Evolutionary conservation across 2,329 filamentous ascomycete genomes (phyloP).

Genomic region (Penicillium sp.): DNA sequence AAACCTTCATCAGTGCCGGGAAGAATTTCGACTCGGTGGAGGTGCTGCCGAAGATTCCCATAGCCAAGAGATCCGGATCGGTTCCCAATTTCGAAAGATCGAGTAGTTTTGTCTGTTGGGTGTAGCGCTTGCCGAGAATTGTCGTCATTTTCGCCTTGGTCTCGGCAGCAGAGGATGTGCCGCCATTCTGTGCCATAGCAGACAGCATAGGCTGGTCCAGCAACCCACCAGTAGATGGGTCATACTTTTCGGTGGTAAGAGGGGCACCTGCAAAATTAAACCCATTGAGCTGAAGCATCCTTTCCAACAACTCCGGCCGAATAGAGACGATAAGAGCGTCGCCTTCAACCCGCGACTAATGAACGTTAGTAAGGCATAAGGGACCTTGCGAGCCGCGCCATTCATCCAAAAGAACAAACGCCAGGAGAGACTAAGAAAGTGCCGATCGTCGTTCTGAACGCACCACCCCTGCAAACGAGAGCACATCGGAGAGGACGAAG

Average conservation of each 20-base stretch:
- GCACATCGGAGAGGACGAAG: constrained; percentile 31
- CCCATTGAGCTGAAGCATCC: no score
- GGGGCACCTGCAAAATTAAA: no score
- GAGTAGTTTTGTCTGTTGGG: constrained; percentile 61
- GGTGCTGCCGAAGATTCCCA: constrained; percentile 66
- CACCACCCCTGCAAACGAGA: constrained; percentile 36
- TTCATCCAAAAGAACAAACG: constrained; percentile 32
- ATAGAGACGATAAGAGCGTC: constrained; percentile 62
- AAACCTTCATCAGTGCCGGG: constrained; percentile 79
- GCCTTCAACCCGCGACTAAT: constrained; percentile 61
- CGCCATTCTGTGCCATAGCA: no score
- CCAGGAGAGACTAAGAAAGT: constrained; percentile 24
- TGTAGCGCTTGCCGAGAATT: constrained; percentile 68
- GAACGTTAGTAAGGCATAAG: constrained; percentile 57
- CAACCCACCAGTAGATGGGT: no score
- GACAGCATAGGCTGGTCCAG: no score
- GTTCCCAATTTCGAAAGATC: constrained; percentile 69
- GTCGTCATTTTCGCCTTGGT: constrained; percentile 60
- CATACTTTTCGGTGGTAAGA: no score
- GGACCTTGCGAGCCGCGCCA: constrained; percentile 38
- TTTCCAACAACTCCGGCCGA: constrained; percentile 50
- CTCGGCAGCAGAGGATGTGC: constrained; percentile 44
- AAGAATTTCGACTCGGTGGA: constrained; percentile 78
- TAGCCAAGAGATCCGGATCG: constrained; percentile 61
- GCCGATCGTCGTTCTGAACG: constrained; percentile 37